Conservation (phyloP, 208 protist species). For the Leishmania arabica region DNA sequence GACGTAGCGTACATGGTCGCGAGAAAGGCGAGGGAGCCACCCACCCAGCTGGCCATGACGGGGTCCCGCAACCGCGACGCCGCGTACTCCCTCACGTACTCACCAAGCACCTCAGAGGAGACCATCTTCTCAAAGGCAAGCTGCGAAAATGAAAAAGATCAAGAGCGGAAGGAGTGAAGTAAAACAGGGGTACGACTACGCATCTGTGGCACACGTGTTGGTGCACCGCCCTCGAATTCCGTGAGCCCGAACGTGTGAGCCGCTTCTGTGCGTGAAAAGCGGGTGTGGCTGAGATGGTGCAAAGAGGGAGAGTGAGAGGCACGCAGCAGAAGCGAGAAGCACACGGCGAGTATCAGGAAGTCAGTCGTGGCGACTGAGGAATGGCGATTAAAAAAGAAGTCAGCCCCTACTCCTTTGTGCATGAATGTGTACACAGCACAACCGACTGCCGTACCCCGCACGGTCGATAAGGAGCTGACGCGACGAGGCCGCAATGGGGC, state of each 20-base stretch:
- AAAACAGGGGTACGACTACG: background rate
- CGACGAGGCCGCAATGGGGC: background rate
- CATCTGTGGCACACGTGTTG: background rate
- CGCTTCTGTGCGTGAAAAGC: background rate
- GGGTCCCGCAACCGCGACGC: conserved; percentile 31
- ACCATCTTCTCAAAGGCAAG: conserved; percentile 9
- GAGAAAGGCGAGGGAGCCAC: conserved; percentile 33
- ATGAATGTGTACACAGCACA: background rate
- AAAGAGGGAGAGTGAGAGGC: background rate
- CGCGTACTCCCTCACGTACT: conserved; percentile 39
- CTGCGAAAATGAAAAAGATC: background rate
- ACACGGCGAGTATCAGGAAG: background rate
- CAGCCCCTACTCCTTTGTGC: background rate
- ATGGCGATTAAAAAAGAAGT: too few relatives aligned
- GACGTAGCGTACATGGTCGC: conserved; percentile 28
- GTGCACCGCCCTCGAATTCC: background rate
- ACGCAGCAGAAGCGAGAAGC: background rate
- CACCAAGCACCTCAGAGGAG: conserved; percentile 16
- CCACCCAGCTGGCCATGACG: conserved; percentile 36
- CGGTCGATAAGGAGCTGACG: background rate
- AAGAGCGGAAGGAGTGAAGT: background rate
- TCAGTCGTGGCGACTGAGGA: background rate
- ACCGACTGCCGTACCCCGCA: background rate
- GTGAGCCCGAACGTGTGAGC: background rate
- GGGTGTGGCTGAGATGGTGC: background rate